These are phyloP conservation scores for Schoenoplectus triqueter DNA, from an alignment of 202 grass and related monocot species.

Conservation along the genomic window DNA sequence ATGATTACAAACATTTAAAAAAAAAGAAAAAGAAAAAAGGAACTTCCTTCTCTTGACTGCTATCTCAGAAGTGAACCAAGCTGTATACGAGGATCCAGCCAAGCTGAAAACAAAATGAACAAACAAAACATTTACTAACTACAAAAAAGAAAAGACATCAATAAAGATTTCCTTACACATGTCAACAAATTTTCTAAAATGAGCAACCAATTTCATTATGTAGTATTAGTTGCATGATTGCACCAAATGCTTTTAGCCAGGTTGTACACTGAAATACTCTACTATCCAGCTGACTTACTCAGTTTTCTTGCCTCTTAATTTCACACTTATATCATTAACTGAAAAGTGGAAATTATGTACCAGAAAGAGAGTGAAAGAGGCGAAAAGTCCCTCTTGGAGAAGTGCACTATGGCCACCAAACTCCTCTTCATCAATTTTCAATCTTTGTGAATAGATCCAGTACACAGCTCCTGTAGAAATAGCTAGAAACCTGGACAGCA, in stretches of 20 bases:
- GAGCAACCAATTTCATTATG: neutral
- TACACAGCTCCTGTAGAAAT: slow-evolving; percentile 82
- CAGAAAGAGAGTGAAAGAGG: slow-evolving; percentile 94
- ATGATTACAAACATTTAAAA: slow-evolving; percentile 14
- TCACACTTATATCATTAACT: slow-evolving; percentile 3
- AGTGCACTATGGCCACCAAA: slow-evolving; percentile 85
- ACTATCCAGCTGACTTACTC: neutral
- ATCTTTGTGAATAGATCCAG: slow-evolving; percentile 71
- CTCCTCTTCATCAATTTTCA: slow-evolving; percentile 94
- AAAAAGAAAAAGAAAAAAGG: slow-evolving; percentile 11
- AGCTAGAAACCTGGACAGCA: slow-evolving; percentile 61
- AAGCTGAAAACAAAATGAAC: slow-evolving; percentile 56
- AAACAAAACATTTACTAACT: slow-evolving; percentile 20
- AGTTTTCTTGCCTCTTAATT: neutral
- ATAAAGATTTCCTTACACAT: neutral
- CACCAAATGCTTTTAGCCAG: neutral
- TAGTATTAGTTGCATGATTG: neutral
- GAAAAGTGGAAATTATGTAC: slow-evolving; percentile 44
- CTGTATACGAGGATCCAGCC: slow-evolving; percentile 93
- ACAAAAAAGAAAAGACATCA: slow-evolving; percentile 6
- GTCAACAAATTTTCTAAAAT: neutral
- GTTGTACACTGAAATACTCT: neutral
- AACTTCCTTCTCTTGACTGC: slow-evolving; percentile 17
- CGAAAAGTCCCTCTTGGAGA: slow-evolving; percentile 94
- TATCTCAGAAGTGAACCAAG: slow-evolving; percentile 83